phyloP scores from a whole-genome alignment of 2,329 filamentous ascomycete species.

The Aspergillus pseudoviridinutans region DNA sequence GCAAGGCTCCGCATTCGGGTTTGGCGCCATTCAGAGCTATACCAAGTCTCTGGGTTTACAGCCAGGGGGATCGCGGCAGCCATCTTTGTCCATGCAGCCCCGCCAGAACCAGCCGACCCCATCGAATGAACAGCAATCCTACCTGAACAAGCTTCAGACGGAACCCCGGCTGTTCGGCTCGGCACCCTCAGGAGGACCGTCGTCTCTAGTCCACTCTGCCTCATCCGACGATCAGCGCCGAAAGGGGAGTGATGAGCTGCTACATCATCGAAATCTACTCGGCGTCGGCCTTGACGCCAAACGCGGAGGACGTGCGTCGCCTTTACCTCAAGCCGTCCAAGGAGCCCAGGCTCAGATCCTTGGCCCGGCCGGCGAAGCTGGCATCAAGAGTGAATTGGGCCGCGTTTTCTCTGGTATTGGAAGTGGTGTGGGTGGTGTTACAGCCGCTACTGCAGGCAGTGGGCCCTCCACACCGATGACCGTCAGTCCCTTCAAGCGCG shows the following conservation, averaged over 20 bases:
- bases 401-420: constrained; percentile 94
- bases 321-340: constrained; percentile 88
- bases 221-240: constrained; percentile 38
- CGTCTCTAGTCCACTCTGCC: constrained; percentile 21
- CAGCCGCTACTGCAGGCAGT: constrained; percentile 46
- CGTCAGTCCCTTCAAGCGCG: constrained; percentile 49
- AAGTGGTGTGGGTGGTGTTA: constrained; percentile 58
- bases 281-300: constrained; percentile 70
- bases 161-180: constrained; percentile 34
- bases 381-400: constrained; percentile 92
- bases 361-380: constrained; percentile 75
- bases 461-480: constrained; percentile 53
- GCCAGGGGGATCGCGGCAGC: constrained; percentile 30
- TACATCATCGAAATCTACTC: constrained; percentile 65
- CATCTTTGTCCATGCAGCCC: constrained; percentile 29
- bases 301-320: constrained; percentile 77
- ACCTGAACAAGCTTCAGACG: constrained; percentile 29
- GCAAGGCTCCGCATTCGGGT: constrained; percentile 31
- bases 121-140: constrained; percentile 31
- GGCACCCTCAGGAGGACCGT: constrained; percentile 26
- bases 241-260: constrained; percentile 52
- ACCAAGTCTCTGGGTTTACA: constrained; percentile 41
- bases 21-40: constrained; percentile 40
- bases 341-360: constrained; percentile 79
- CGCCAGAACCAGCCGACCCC: constrained; percentile 31